Evolutionary conservation across 306 rosid genomes (phyloP).

Genomic region (Cyamopsis tetragonoloba): DNA sequence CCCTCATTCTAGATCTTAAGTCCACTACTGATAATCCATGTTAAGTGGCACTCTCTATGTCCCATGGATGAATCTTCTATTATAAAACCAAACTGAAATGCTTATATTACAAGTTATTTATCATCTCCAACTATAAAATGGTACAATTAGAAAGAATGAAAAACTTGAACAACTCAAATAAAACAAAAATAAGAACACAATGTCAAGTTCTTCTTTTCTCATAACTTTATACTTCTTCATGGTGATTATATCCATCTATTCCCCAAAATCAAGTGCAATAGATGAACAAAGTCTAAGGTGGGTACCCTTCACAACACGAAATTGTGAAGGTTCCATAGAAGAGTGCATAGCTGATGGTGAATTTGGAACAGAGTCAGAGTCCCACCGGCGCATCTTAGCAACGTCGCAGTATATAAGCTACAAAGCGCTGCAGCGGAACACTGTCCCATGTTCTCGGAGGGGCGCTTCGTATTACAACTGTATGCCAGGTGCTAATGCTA

Average conservation of each 20-base stretch:
- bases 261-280: constrained; percentile 12
- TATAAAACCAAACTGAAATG: constrained; percentile 21
- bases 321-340: constrained; percentile 58
- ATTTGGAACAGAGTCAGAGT: constrained; percentile 47
- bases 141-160: background rate
- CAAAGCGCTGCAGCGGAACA: constrained; percentile 62
- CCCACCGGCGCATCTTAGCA: constrained; percentile 71
- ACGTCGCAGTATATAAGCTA: constrained; percentile 73
- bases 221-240: constrained; percentile 30
- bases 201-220: constrained; percentile 33
- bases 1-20: no score
- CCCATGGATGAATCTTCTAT: no score
- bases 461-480: constrained; percentile 92
- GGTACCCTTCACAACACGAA: constrained; percentile 30
- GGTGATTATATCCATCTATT: constrained; percentile 7
- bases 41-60: no score
- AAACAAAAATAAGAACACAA: constrained; percentile 20
- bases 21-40: no score
- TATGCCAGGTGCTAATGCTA: constrained; percentile 55
- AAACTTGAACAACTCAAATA: constrained; percentile 17
- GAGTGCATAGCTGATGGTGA: constrained; percentile 59
- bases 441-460: constrained; percentile 65
- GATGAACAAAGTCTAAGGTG: constrained; percentile 33
- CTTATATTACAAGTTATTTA: constrained; percentile 37
- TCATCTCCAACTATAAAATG: constrained; percentile 27